These are phyloP conservation scores for Tuber melanosporum DNA, from an alignment of 495 filamentous ascomycete species.

Conservation along the genomic window DNA sequence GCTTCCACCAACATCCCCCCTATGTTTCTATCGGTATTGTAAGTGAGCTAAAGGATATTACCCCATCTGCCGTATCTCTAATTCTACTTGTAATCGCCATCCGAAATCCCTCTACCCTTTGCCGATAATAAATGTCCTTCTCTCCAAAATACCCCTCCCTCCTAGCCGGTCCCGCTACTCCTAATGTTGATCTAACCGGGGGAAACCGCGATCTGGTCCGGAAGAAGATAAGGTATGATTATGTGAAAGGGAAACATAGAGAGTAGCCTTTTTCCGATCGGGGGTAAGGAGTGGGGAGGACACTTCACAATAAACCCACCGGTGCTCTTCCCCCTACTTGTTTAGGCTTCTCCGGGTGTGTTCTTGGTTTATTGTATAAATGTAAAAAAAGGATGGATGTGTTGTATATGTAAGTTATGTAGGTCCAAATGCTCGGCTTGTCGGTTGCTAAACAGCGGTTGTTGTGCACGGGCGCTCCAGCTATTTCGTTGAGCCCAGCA, in stretches of 20 bases:
- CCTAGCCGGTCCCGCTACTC: slow-evolving; percentile 4
- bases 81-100: not conserved
- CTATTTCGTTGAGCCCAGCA: not conserved
- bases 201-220: not conserved
- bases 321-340: slow-evolving; percentile 22
- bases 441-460: not conserved
- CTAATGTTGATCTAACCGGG: not conserved
- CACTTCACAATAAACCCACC: not conserved
- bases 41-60: not conserved
- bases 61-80: not conserved
- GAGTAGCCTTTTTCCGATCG: not conserved
- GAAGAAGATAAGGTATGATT: not conserved
- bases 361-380: slow-evolving; percentile 4
- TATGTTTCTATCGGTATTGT: not conserved
- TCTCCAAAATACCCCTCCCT: slow-evolving; percentile 7
- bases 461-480: not conserved
- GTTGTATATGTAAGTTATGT: not conserved
- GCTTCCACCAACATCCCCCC: not conserved
- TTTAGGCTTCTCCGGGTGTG: slow-evolving; percentile 18
- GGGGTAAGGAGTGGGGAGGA: not conserved
- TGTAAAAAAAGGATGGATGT: not conserved
- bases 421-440: not conserved
- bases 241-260: not conserved
- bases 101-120: not conserved
- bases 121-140: not conserved